Conservation (phyloP, 306 rosid genomes). For the Leucaena leucocephala region DNA sequence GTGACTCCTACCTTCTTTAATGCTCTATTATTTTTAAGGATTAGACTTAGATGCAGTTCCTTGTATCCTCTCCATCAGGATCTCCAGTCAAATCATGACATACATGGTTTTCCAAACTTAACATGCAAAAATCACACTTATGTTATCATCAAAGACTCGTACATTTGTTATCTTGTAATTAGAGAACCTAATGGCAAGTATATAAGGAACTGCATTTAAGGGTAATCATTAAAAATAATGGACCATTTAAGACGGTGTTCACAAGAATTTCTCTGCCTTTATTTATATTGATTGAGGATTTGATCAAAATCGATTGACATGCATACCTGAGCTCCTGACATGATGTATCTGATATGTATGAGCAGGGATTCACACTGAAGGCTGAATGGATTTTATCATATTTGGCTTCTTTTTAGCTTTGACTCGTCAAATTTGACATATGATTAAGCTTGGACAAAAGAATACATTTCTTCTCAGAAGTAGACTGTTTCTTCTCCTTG, state of each 20-base stretch:
- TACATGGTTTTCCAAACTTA: background rate
- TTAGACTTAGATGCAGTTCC: background rate
- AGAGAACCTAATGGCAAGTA: background rate
- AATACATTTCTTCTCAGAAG: conserved; percentile 21
- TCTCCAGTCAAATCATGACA: background rate
- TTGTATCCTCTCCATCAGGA: background rate
- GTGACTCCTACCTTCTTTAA: background rate
- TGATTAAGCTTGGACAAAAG: conserved; percentile 22
- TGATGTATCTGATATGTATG: conserved; percentile 16
- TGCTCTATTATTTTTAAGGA: conserved; percentile 3
- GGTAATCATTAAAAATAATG: background rate
- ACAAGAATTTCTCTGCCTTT: background rate
- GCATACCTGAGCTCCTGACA: conserved; percentile 17
- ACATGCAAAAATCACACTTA: background rate
- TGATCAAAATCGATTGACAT: background rate
- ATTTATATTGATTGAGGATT: background rate
- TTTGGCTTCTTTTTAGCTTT: conserved; percentile 30
- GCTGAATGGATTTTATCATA: background rate
- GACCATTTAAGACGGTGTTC: background rate
- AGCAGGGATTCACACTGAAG: conserved; percentile 38
- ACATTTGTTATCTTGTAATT: background rate
- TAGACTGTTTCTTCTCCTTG: conserved; percentile 30
- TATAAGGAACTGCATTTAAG: background rate
- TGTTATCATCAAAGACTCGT: background rate
- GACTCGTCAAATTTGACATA: background rate